phyloP scores from a whole-genome alignment of 169 alveolate genomes.

The Eimeria brunetti region DNA sequence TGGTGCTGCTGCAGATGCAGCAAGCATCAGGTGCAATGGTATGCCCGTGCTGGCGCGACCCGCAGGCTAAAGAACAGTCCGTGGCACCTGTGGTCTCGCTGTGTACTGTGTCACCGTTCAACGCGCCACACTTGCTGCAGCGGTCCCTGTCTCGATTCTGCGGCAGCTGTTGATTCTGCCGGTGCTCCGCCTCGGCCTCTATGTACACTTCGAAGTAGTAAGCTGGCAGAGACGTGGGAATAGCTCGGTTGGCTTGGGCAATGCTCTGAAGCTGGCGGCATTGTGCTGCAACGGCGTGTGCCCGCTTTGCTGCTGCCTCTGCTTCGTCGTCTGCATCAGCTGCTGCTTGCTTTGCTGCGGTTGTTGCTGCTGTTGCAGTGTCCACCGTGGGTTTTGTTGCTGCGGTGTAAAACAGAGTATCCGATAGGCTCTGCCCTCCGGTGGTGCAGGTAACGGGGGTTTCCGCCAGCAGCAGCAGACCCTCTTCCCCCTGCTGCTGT shows the following conservation, averaged over 20 bases:
- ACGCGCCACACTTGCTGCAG: constrained; percentile 21
- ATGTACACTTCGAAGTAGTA: constrained; percentile 82
- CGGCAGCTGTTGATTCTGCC: constrained; percentile 27
- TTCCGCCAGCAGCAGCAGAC: constrained; percentile 16
- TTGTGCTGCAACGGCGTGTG: neutral
- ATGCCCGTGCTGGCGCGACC: neutral
- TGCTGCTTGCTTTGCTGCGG: constrained; percentile 19
- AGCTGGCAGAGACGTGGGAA: constrained; percentile 74
- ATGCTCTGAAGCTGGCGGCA: constrained; percentile 21
- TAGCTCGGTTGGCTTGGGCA: constrained; percentile 76
- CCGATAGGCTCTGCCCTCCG: constrained; percentile 14
- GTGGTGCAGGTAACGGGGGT: constrained; percentile 34
- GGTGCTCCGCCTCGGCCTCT: constrained; percentile 8
- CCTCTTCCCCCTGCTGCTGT: constrained; percentile 14
- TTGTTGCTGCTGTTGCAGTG: constrained; percentile 12
- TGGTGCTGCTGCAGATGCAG: constrained; percentile 60
- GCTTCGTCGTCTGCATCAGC: constrained; percentile 46
- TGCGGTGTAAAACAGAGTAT: neutral
- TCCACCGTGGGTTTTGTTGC: constrained; percentile 10
- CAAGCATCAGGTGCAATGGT: neutral
- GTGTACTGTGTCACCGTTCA: neutral
- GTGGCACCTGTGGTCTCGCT: constrained; percentile 9
- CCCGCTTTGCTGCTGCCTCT: constrained; percentile 42
- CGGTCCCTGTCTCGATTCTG: neutral
- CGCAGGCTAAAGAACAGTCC: neutral